Conservation (phyloP, 2,329 filamentous ascomycete genomes). For the Nannizziopsis barbatae region DNA sequence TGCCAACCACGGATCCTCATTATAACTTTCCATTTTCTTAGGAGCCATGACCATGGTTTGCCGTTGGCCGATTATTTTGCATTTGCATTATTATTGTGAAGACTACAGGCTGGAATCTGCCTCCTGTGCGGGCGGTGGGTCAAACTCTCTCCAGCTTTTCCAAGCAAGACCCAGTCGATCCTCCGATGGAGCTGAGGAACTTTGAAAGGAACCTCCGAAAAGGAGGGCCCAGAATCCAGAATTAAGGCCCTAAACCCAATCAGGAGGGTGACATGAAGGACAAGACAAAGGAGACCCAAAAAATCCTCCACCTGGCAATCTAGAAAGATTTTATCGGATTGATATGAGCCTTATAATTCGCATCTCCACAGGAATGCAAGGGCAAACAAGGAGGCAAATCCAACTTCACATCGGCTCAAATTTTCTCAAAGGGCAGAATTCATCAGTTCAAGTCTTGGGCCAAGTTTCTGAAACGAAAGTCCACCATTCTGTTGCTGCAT, state of each 20-base stretch:
- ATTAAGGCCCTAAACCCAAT: not conserved
- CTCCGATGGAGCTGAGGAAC: not conserved
- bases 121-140: not conserved
- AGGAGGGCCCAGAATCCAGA: not conserved
- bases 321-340: not conserved
- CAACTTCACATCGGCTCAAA: too few species aligned
- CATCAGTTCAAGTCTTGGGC: too few species aligned
- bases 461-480: too few species aligned
- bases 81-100: not conserved
- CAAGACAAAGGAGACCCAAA: not conserved
- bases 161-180: not conserved
- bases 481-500: too few species aligned
- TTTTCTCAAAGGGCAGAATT: too few species aligned
- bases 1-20: not conserved
- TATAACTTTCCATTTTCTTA: not conserved
- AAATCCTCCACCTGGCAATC: not conserved
- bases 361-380: too few species aligned
- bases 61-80: not conserved
- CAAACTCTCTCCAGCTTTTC: slow-evolving; percentile 6
- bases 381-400: too few species aligned
- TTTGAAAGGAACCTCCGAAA: not conserved
- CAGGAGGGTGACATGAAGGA: not conserved
- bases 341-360: too few species aligned
- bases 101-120: not conserved
- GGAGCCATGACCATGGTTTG: too few species aligned